These are phyloP conservation scores for Danielozyma ontarioensis DNA, from an alignment of 805 yeast species.

Conservation along the genomic window DNA sequence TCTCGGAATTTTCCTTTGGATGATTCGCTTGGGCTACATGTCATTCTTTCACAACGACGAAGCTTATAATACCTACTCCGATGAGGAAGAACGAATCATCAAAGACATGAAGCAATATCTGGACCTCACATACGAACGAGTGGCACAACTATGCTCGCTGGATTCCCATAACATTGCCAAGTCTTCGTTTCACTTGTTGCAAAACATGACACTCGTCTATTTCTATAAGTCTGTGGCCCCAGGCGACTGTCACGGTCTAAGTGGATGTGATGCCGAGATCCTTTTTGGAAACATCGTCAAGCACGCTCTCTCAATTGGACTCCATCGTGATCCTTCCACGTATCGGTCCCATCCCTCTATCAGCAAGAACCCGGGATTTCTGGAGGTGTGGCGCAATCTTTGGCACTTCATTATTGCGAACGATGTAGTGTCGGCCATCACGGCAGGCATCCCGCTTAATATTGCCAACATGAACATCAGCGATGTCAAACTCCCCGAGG, in stretches of 20 bases:
- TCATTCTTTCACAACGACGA: slow-evolving; percentile 32
- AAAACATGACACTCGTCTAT: slow-evolving; percentile 25
- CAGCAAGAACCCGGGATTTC: slow-evolving; percentile 19
- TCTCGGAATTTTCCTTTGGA: slow-evolving; percentile 25
- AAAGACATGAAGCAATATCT: slow-evolving; percentile 25
- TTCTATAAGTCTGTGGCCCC: slow-evolving; percentile 36
- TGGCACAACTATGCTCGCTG: slow-evolving; percentile 29
- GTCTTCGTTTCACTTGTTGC: slow-evolving; percentile 32
- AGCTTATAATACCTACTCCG: slow-evolving; percentile 18
- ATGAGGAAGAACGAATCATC: slow-evolving; percentile 22
- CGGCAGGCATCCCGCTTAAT: slow-evolving; percentile 26
- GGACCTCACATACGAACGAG: slow-evolving; percentile 23
- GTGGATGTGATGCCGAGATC: slow-evolving; percentile 35
- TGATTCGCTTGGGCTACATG: slow-evolving; percentile 33
- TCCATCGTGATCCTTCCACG: slow-evolving; percentile 34
- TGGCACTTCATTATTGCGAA: slow-evolving; percentile 27
- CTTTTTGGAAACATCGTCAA: slow-evolving; percentile 31
- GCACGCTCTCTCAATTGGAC: slow-evolving; percentile 37
- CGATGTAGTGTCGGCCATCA: slow-evolving; percentile 30
- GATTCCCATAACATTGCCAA: slow-evolving; percentile 24
- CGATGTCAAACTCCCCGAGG: slow-evolving; percentile 28
- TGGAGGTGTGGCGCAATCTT: slow-evolving; percentile 30
- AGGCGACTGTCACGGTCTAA: slow-evolving; percentile 37
- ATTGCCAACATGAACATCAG: slow-evolving; percentile 21
- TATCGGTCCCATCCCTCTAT: slow-evolving; percentile 26